Base-by-base conservation (phyloP, 257 asterid species). In the Dorcoceras hygrometricum region DNA sequence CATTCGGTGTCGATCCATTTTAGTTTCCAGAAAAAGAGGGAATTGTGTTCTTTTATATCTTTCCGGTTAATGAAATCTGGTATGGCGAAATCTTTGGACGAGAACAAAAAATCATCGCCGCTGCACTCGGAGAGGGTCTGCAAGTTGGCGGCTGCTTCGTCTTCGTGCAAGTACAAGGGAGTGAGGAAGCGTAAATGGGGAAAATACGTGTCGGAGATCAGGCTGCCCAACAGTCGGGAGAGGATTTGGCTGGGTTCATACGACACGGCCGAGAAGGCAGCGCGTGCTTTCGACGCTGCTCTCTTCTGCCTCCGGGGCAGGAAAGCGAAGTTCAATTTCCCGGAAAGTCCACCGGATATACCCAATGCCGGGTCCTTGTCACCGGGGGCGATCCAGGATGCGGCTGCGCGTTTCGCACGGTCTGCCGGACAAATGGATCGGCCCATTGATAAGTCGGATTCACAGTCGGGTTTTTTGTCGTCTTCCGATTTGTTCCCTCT, bases 161-260 rank as follows among this genome's bases (percentile, higher is more conserved):
- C 48, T 36, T 36, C 48, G 48, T 4, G 48, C 5, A 36, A 72
- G 68, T 72, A 31, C 39, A 72, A 72, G 65, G 77, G 77, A 27
- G 68, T 72, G 53, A 55, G 77, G 72, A 9, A 50, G 57, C 59
- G 77, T 23, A 72, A 72, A 24, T 72, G 77, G 77, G 76, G 77
- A 11, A 72, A 72, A 59, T 72, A 63, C 32, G 77, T 72, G 24
- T 72, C 77, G n/a, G 77, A 72, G 28, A 57, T 66, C 26, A 29
- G 77, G 3, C 58, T 72, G 19, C 77, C 72, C 0, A 72, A 72
- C 4, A 72, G 77, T 59, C 26, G 77, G 16, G 77, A 72, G 23
- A 59, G 77, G 24, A 72, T 72, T 34, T 72, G 77, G 77, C 4
- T 72, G 1, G 77, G 77, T 0, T 72, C 77, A 0, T 66, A 57